Base-by-base conservation (phyloP, 306 rosid genomes). In the Quercus berberidifolia region DNA sequence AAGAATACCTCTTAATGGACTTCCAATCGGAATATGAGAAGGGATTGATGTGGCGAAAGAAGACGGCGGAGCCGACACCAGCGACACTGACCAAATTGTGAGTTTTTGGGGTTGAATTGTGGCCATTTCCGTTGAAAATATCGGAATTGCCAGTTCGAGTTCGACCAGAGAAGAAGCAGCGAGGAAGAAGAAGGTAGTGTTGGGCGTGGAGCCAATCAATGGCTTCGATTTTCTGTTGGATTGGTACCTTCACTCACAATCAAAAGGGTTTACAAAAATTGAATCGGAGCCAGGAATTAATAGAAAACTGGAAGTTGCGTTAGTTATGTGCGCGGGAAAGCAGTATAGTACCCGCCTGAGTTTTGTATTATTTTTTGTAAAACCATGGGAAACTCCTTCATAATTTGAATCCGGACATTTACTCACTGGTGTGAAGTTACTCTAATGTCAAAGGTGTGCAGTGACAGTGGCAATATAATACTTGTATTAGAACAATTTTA, bases 151-250 rank as follows among this genome's bases (percentile, higher is more conserved):
- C 52, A 3, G 74, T 10, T 70, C 69, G 73, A 77, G 76, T 76
- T 80, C 92, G 88, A 33, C 91, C 84, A 6, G 93, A 92, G 89
- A 92, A 95, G 82, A 78, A 93, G 73, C 91, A 91, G 20, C 98
- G 89, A 8, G 99, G 97, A 83, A 88, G 94, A 64, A 88, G 76
- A 74, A 84, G 56, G 17, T 90, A 83, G 78, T 70, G 73, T 69
- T 95, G 99, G 0, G 94, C 87, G 77, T 89, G 90, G 0, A 95
- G 90, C 98, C 99, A 92, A 82, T 93, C 92, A 73, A 95, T 88
- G 30, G 94, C 94, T 49, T 91, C 92, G 74, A 95, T 84, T n/a
- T 83, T 83, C 70, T 89, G 91, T 30, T 95, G 88, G 56, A 95
- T 95, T 14, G 94, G 97, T n/a, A 92, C 98, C 94, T 90, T 75